Conservation (phyloP, 2,329 filamentous ascomycete genomes). For the Cytospora schulzeri region DNA sequence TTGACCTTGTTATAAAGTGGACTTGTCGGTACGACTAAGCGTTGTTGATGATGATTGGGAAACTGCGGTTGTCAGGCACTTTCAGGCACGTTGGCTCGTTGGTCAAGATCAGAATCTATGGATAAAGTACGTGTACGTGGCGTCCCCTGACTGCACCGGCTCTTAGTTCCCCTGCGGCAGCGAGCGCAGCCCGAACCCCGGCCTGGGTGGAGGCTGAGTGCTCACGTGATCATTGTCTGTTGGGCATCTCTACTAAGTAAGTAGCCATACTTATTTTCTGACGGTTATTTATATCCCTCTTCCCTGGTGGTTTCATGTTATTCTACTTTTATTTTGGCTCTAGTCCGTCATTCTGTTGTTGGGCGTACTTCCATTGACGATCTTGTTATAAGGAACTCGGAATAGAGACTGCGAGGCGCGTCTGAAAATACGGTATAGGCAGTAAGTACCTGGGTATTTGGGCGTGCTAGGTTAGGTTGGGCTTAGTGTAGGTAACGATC, state of each 20-base stretch:
- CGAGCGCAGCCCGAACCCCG: background rate
- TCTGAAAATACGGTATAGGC: too few species aligned
- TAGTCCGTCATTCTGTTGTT: too few species aligned
- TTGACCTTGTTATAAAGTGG: constrained; percentile 13
- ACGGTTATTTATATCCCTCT: background rate
- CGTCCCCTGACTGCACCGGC: background rate
- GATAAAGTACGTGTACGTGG: background rate
- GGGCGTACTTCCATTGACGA: too few species aligned
- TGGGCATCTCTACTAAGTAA: too few species aligned
- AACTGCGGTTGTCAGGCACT: background rate
- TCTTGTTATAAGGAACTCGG: too few species aligned
- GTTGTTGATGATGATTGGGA: constrained; percentile 10
- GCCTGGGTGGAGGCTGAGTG: background rate
- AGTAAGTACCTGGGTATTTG: too few species aligned
- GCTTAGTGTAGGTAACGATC: too few species aligned
- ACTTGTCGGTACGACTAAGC: constrained; percentile 15
- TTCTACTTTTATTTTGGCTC: background rate
- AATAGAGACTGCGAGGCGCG: too few species aligned
- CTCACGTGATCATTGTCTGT: background rate
- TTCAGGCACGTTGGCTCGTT: background rate
- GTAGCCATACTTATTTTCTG: background rate
- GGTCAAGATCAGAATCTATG: background rate
- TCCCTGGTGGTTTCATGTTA: background rate
- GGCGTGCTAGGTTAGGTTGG: too few species aligned
- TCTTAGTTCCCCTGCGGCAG: background rate